Evolutionary conservation across 148 eudicot genomes (phyloP).

Genomic region (Gaultheria prostrata): DNA sequence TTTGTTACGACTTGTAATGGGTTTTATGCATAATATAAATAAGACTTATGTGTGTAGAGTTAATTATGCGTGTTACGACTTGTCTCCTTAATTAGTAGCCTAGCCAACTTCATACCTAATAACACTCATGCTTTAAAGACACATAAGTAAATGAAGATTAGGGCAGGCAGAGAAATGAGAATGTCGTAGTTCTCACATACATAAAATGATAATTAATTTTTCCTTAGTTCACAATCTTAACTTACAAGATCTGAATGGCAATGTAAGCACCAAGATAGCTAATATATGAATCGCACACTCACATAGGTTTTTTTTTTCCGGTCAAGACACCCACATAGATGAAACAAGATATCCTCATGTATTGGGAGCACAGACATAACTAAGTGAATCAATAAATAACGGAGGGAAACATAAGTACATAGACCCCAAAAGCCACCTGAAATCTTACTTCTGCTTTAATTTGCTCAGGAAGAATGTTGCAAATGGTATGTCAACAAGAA

Average conservation of each 20-base stretch:
- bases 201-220: neutral
- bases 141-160: too few species aligned
- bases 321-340: neutral
- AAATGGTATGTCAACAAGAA: conserved; percentile 97
- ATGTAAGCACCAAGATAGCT: neutral
- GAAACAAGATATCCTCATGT: neutral
- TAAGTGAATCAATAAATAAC: neutral
- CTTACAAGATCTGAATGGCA: neutral
- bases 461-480: conserved; percentile 99
- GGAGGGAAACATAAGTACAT: neutral
- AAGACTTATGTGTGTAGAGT: too few species aligned
- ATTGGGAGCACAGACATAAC: neutral
- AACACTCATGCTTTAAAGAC: too few species aligned
- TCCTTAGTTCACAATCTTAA: neutral
- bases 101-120: too few species aligned
- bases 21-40: too few species aligned
- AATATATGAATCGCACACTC: neutral
- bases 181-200: neutral
- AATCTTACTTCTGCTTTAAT: conserved; percentile 85
- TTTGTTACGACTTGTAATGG: too few species aligned
- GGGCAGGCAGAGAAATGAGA: too few species aligned
- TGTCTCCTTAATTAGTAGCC: too few species aligned
- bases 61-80: too few species aligned
- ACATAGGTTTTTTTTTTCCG: too few species aligned
- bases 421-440: neutral